Conservation (phyloP, 371 early-diverging fungal genomes). For the Polyrhizophydium stewartii region DNA sequence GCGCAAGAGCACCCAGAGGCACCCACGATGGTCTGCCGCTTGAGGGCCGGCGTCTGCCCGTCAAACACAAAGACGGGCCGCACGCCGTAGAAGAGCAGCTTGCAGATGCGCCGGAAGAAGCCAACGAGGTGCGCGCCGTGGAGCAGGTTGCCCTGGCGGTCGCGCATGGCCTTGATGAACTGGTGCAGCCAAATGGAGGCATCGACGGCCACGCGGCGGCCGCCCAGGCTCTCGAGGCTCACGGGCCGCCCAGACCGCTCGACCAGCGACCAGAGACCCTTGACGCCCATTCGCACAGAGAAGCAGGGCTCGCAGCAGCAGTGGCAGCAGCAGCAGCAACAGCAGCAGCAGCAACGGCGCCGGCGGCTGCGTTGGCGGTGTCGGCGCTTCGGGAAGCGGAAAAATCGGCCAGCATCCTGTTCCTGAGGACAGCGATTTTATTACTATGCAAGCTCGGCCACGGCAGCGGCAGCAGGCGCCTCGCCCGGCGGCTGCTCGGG, state of each 20-base stretch:
- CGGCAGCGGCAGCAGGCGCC: no score
- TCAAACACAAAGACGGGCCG: constrained; percentile 97
- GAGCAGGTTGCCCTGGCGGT: constrained; percentile 76
- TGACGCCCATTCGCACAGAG: constrained; percentile 80
- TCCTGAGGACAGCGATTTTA: no score
- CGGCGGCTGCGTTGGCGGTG: no score
- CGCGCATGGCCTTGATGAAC: constrained; percentile 89
- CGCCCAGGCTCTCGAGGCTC: constrained; percentile 61
- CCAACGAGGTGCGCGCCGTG: constrained; percentile 86
- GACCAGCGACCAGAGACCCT: constrained; percentile 90
- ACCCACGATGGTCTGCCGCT: constrained; percentile 68
- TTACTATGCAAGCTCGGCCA: no score
- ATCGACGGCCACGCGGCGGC: constrained; percentile 83
- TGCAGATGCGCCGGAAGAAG: constrained; percentile 90
- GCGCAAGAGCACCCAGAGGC: not conserved
- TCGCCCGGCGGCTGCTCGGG: no score
- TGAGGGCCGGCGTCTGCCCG: constrained; percentile 83
- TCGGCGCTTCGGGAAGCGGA: no score
- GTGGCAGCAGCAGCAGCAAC: no score
- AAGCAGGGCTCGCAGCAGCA: no score
- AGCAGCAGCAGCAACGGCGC: no score
- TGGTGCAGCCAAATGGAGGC: constrained; percentile 97
- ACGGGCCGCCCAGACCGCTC: constrained; percentile 77
- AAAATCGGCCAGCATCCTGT: no score
- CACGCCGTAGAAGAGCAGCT: constrained; percentile 87